Evolutionary conservation across 441 rosid genomes (phyloP).

Genomic region (Croton laevigatus): DNA sequence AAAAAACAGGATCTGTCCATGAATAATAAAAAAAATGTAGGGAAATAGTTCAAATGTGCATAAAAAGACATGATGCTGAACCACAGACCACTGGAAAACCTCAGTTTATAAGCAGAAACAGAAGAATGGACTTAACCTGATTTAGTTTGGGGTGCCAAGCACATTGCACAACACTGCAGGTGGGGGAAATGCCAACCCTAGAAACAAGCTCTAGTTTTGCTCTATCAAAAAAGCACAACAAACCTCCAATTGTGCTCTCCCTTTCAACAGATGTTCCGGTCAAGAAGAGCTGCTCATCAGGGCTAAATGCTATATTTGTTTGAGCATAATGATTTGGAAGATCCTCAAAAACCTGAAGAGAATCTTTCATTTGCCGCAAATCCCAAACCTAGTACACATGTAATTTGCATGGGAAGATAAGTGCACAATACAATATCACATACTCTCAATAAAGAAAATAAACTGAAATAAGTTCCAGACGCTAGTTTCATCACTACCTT

Average conservation of each 20-base stretch:
- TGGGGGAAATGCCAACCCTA: constrained; percentile 79
- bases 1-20: not conserved
- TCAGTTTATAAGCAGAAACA: constrained; percentile 6
- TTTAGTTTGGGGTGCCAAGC: constrained; percentile 92
- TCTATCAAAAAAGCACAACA: constrained; percentile 83
- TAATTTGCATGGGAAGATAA: constrained; percentile 16
- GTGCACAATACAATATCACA: constrained; percentile 12
- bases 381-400: constrained; percentile 75
- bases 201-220: constrained; percentile 87
- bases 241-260: constrained; percentile 77
- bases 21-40: not conserved
- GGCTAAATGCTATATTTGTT: constrained; percentile 89
- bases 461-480: constrained; percentile 13
- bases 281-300: constrained; percentile 78
- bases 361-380: constrained; percentile 71
- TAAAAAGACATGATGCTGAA: not conserved
- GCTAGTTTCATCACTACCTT: constrained; percentile 50
- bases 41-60: not conserved
- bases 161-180: constrained; percentile 88
- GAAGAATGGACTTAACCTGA: constrained; percentile 53
- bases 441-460: not conserved
- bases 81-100: not conserved
- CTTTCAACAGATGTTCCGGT: constrained; percentile 96
- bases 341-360: constrained; percentile 74
- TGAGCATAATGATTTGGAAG: constrained; percentile 90